Evolutionary conservation across 148 eudicot species (phyloP), one percentile per base, ranked within the genome.

Genomic region (Cornus controversa): DNA sequence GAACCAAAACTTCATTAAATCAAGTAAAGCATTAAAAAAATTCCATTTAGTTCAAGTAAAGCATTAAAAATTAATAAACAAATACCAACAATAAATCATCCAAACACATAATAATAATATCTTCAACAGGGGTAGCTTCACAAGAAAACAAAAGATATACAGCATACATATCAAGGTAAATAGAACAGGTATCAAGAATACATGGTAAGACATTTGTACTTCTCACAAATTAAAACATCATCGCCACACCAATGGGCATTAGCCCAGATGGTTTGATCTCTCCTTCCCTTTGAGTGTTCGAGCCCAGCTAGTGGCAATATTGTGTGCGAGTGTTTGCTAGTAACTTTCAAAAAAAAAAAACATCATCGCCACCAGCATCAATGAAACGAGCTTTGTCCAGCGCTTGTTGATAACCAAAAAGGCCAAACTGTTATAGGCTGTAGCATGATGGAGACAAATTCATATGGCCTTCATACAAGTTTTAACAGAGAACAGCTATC

Each of bases 11-110:
- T 67, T 18, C 29, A 40, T 68, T 54, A 63, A 71, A 20, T 75
- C 78, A 75, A 25, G 45, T 20, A 60, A 54, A 20, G 25, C 25
- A 60, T 18, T 4, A 60, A 20, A 25, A 14, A 60, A n/a, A n/a
- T n/a, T n/a, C n/a, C n/a, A n/a, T n/a, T n/a, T n/a, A n/a, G 74
- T 27, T 75, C 78, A 75, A 25, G 45, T 20, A 60, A 54, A 20
- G 25, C 25, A 60, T 18, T 4, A 60, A 20, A 25, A 14, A 60
- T 18, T n/a, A 14, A 22, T 60, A 60, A 6, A 6, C 62, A 4
- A n/a, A n/a, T 2, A 60, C 64, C n/a, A n/a, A 60, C 8, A 60
- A 60, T 60, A 18, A 60, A 60, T 60, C 64, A 60, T 60, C 64
- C 22, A 13, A 54, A 18, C 22, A 60, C 25, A 60, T 22, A 60